Percentiles rank a stretch among this genome's conserved stretches.
These are phyloP conservation scores for Coemansia sp. DNA, from an alignment of 192 early-diverging fungal species.

Conservation along the genomic window DNA sequence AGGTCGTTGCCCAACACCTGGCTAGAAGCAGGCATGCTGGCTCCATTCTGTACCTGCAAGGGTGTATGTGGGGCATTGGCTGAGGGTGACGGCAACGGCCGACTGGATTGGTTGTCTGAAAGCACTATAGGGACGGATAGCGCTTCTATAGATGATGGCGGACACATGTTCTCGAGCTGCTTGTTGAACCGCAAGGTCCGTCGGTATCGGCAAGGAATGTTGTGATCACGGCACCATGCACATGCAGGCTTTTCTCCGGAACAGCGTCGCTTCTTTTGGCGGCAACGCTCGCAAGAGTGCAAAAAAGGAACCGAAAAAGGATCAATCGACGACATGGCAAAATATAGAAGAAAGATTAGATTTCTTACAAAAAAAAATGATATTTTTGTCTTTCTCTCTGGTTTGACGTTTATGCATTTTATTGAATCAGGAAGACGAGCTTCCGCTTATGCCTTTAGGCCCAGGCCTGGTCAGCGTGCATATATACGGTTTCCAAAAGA, in stretches of 20 bases:
- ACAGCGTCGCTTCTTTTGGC: constrained; percentile 53
- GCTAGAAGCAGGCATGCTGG: neutral
- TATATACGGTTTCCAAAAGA: no score
- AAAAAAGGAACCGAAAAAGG: constrained; percentile 45
- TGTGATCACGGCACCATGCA: constrained; percentile 42
- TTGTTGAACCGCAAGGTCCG: constrained; percentile 47
- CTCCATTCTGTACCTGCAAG: no score
- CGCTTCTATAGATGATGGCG: constrained; percentile 20
- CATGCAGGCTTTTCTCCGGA: constrained; percentile 47
- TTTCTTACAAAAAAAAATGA: neutral
- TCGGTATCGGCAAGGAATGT: constrained; percentile 45
- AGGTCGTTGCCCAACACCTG: neutral
- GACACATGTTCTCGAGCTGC: constrained; percentile 26
- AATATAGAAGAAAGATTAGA: constrained; percentile 2
- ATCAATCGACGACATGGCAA: constrained; percentile 33
- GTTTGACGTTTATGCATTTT: no score
- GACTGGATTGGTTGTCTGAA: neutral
- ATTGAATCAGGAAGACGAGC: no score
- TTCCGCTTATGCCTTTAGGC: no score
- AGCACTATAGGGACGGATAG: constrained; percentile 19
- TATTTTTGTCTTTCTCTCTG: no score
- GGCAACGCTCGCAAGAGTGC: constrained; percentile 51
- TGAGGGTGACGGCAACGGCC: no score
- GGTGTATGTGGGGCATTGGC: no score
- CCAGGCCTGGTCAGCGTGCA: no score